Evolutionary conservation across 495 filamentous ascomycete species (phyloP).

Genomic region (Hypoxylon trugodes): DNA sequence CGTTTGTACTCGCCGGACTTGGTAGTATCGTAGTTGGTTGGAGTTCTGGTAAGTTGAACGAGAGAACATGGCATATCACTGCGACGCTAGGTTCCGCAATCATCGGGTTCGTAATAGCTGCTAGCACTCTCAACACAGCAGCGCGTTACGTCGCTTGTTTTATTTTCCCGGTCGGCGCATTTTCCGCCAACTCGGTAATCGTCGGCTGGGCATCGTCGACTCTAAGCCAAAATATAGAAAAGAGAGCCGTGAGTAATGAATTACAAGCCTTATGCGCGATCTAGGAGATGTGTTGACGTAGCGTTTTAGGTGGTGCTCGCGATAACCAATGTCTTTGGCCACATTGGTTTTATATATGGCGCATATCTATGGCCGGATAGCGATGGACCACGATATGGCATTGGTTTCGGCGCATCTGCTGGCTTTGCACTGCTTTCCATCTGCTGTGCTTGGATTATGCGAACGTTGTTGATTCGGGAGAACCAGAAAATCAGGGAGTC

Average conservation of each 20-base stretch:
- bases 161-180: slow-evolving; percentile 54
- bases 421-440: slow-evolving; percentile 38
- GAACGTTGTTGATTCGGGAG: slow-evolving; percentile 24
- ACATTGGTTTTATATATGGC: slow-evolving; percentile 57
- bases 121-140: slow-evolving; percentile 47
- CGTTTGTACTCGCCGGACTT: slow-evolving; percentile 52
- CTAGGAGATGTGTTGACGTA: background rate
- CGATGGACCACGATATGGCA: slow-evolving; percentile 54
- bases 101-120: slow-evolving; percentile 52
- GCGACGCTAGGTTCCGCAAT: slow-evolving; percentile 46
- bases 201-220: slow-evolving; percentile 56
- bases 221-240: slow-evolving; percentile 53
- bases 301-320: slow-evolving; percentile 44
- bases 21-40: slow-evolving; percentile 47
- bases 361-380: slow-evolving; percentile 58
- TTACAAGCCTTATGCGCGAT: background rate
- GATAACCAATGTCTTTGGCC: slow-evolving; percentile 56
- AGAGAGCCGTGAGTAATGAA: slow-evolving; percentile 47
- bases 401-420: slow-evolving; percentile 35
- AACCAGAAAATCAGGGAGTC: slow-evolving; percentile 23
- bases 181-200: slow-evolving; percentile 55
- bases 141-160: slow-evolving; percentile 54
- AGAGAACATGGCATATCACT: slow-evolving; percentile 60
- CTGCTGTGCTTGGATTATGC: slow-evolving; percentile 29
- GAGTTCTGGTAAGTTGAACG: slow-evolving; percentile 52